Evolutionary conservation across 106 monocot genomes (phyloP).

Genomic region (Dendrobium chrysotoxum): DNA sequence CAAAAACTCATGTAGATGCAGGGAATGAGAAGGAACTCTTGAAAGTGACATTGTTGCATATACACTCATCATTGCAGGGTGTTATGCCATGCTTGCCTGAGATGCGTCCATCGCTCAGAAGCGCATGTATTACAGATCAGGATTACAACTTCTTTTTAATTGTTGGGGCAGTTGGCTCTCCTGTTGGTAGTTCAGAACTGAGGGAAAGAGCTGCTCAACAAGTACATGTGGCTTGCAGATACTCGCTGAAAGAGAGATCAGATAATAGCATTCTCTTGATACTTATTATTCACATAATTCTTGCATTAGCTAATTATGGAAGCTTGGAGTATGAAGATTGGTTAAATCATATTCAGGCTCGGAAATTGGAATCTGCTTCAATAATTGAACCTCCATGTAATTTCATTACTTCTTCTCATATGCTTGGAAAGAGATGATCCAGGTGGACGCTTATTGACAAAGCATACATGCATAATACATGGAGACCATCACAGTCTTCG

Average conservation of each 20-base stretch:
- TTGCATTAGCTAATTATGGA: slow-evolving; percentile 79
- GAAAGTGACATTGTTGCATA: slow-evolving; percentile 85
- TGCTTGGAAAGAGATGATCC: slow-evolving; percentile 81
- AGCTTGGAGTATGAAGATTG: slow-evolving; percentile 92
- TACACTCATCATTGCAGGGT: slow-evolving; percentile 83
- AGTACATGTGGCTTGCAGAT: slow-evolving; percentile 87
- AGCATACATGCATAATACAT: slow-evolving; percentile 86
- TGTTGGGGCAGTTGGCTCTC: slow-evolving; percentile 64
- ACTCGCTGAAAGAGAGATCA: slow-evolving; percentile 67
- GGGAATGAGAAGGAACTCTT: slow-evolving; percentile 87
- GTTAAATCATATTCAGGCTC: slow-evolving; percentile 72
- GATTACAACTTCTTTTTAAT: slow-evolving; percentile 45
- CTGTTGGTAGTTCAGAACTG: slow-evolving; percentile 78
- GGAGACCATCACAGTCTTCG: slow-evolving; percentile 81
- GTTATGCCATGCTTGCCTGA: slow-evolving; percentile 96
- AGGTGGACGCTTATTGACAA: slow-evolving; percentile 89
- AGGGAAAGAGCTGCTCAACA: slow-evolving; percentile 82
- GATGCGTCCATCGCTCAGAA: slow-evolving; percentile 55
- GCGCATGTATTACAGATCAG: slow-evolving; percentile 18
- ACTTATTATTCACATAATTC: slow-evolving; percentile 80
- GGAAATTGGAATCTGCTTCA: slow-evolving; percentile 85
- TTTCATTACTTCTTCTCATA: slow-evolving; percentile 62
- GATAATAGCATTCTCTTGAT: slow-evolving; percentile 97
- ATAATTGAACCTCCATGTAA: slow-evolving; percentile 88
- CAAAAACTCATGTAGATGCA: slow-evolving; percentile 59